These are phyloP conservation scores for Flueggea neowawraea DNA, from an alignment of 441 rosid genomes.

Conservation along the genomic window DNA sequence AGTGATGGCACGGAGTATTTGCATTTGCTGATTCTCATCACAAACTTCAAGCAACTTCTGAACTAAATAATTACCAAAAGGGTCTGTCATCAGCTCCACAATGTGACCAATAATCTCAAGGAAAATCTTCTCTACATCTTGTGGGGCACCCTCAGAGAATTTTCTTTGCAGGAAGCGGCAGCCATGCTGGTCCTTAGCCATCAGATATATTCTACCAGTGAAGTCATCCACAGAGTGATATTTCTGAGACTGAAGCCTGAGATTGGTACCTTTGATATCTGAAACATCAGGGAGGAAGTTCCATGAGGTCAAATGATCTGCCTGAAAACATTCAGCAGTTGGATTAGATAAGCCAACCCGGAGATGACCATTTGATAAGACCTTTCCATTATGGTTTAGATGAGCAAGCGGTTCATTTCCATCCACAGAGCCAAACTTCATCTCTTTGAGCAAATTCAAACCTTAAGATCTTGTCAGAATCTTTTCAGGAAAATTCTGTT, in stretches of 20 bases:
- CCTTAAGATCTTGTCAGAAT: conserved; percentile 66
- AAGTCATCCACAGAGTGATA: conserved; percentile 54
- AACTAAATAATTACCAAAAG: conserved; percentile 78
- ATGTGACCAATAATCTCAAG: conserved; percentile 64
- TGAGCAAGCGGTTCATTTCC: conserved; percentile 40
- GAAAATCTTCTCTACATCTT: conserved; percentile 69
- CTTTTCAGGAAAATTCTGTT: conserved; percentile 58
- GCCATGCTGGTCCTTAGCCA: conserved; percentile 87
- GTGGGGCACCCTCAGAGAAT: conserved; percentile 55
- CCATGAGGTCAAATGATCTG: conserved; percentile 36
- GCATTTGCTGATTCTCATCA: conserved; percentile 59
- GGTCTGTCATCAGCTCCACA: conserved; percentile 78
- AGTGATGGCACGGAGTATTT: conserved; percentile 54
- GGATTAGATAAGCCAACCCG: conserved; percentile 27
- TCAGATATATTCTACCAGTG: conserved; percentile 52
- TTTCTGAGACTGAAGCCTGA: conserved; percentile 44
- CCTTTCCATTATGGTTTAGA: conserved; percentile 36
- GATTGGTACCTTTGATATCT: conserved; percentile 31
- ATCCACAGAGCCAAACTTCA: conserved; percentile 43
- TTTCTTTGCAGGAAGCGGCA: conserved; percentile 75
- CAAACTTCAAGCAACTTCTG: conserved; percentile 90
- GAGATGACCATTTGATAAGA: conserved; percentile 32
- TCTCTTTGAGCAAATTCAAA: conserved; percentile 39
- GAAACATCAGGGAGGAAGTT: conserved; percentile 25
- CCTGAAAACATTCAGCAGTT: conserved; percentile 28